phyloP scores from a whole-genome alignment of 768 basidiomycete genomes.

The Termitomyces sp. region DNA sequence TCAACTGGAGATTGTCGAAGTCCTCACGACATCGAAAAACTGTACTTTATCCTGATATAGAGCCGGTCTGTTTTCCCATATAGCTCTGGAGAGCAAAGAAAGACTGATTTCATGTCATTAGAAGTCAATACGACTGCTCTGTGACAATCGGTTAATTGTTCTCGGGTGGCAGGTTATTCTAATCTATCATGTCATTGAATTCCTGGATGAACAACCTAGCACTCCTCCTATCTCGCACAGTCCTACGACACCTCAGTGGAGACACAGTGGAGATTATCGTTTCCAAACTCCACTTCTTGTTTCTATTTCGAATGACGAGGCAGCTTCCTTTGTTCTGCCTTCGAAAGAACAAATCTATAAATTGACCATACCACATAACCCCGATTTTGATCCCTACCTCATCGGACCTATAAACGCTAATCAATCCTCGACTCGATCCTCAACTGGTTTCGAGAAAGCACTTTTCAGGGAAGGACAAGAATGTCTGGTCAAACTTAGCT shows the following conservation, averaged over 20 bases:
- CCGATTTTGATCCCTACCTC: background rate
- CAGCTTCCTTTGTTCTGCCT: background rate
- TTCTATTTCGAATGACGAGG: background rate
- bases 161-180: background rate
- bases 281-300: background rate
- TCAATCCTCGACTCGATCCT: background rate
- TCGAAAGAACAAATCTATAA: background rate
- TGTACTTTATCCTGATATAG: background rate
- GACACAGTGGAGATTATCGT: background rate
- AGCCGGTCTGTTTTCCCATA: background rate
- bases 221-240: background rate
- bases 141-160: background rate
- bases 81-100: background rate
- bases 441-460: background rate
- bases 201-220: background rate
- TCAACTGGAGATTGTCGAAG: background rate
- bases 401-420: background rate
- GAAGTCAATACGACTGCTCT: background rate
- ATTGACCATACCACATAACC: background rate
- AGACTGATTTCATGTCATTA: background rate
- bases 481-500: background rate
- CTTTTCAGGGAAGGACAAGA: background rate
- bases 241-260: background rate
- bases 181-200: background rate
- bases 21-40: background rate